Conservation (phyloP, 768 basidiomycete species). For the Boletus eberwhitei region DNA sequence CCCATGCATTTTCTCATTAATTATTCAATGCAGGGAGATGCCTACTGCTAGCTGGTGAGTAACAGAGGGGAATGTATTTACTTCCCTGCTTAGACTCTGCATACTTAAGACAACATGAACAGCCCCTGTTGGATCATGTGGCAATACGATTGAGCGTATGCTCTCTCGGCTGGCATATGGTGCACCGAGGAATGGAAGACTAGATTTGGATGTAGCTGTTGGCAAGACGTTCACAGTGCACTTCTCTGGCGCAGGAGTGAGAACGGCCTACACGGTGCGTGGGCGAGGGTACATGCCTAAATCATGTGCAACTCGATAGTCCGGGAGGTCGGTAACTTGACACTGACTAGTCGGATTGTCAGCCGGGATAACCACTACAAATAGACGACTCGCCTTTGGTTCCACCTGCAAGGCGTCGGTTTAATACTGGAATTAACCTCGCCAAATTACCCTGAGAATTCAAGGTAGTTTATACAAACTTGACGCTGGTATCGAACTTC, state of each 20-base stretch:
- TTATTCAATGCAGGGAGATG: not conserved
- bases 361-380: not conserved
- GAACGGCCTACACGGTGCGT: not conserved
- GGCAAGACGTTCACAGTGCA: too few species aligned
- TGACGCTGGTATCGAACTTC: not conserved
- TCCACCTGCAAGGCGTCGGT: not conserved
- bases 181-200: too few species aligned
- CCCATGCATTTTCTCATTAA: constrained; percentile 5
- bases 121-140: not conserved
- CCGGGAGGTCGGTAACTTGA: not conserved
- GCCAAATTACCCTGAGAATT: not conserved
- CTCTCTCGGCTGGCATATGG: not conserved
- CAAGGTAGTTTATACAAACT: not conserved
- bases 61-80: not conserved
- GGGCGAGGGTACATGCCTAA: not conserved
- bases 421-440: too few species aligned
- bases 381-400: not conserved
- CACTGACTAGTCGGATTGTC: not conserved
- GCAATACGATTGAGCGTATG: not conserved
- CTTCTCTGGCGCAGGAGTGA: not conserved
- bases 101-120: not conserved
- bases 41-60: not conserved
- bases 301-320: not conserved
- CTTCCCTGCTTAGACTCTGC: not conserved
- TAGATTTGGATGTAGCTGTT: too few species aligned